These are phyloP conservation scores for Nyssa sinensis DNA, from an alignment of 148 eudicot genomes.

Conservation along the genomic window DNA sequence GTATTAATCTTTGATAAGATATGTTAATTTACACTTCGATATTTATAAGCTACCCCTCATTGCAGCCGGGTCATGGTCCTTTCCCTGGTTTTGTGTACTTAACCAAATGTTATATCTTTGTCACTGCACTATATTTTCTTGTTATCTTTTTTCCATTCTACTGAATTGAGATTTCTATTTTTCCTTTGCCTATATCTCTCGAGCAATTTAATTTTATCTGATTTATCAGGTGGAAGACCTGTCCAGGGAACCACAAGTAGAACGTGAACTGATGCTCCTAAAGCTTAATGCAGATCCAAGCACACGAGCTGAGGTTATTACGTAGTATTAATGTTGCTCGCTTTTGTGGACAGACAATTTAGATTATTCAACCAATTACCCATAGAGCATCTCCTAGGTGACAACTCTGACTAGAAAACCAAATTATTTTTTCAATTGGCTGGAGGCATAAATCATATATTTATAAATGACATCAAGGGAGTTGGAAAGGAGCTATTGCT, in stretches of 20 bases:
- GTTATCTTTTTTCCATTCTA: background rate
- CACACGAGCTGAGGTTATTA: slow-evolving; percentile 62
- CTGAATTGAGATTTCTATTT: background rate
- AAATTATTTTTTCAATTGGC: background rate
- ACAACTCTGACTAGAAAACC: background rate
- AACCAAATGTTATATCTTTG: background rate
- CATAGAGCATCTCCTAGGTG: slow-evolving; percentile 3
- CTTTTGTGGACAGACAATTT: background rate
- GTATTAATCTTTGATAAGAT: background rate
- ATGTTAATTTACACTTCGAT: background rate
- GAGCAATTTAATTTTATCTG: background rate
- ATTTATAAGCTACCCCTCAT: background rate
- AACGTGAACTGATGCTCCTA: slow-evolving; percentile 87
- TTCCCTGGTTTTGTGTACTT: background rate
- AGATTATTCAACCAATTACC: background rate
- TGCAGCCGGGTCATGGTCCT: background rate
- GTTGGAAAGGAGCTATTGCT: no score
- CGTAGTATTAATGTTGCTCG: background rate
- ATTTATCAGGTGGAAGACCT: slow-evolving; percentile 72
- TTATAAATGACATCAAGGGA: background rate
- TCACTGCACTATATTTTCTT: background rate
- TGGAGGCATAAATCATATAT: background rate
- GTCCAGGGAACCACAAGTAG: slow-evolving; percentile 83
- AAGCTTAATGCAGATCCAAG: slow-evolving; percentile 66
- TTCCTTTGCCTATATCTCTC: background rate